Evolutionary conservation across 2,329 filamentous ascomycete species (phyloP).

Genomic region (Diplodia mutila): DNA sequence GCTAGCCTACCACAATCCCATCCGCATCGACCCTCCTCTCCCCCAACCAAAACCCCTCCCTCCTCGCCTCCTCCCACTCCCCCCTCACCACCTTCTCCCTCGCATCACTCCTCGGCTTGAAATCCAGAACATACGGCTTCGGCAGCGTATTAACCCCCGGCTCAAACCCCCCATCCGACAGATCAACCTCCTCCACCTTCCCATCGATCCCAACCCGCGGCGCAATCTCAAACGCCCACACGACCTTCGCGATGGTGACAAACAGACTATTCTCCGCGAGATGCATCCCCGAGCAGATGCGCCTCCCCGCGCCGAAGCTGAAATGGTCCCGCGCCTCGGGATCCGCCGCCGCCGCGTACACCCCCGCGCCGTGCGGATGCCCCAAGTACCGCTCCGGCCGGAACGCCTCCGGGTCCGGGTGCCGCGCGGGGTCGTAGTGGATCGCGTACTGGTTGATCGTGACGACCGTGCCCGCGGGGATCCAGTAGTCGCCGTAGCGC

Average conservation of each 20-base stretch:
- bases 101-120: conserved; percentile 29
- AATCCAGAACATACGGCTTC: conserved; percentile 29
- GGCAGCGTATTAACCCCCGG: conserved; percentile 34
- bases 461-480: conserved; percentile 43
- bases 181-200: neutral
- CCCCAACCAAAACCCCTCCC: conserved; percentile 25
- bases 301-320: conserved; percentile 37
- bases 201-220: conserved; percentile 30
- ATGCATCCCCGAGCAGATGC: conserved; percentile 22
- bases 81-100: conserved; percentile 25
- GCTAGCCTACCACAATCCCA: conserved; percentile 30
- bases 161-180: conserved; percentile 30
- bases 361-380: conserved; percentile 27
- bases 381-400: neutral
- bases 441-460: conserved; percentile 42
- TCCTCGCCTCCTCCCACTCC: conserved; percentile 32
- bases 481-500: conserved; percentile 38
- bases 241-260: conserved; percentile 16
- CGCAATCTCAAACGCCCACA: conserved; percentile 26
- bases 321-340: conserved; percentile 38
- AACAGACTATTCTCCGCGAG: conserved; percentile 26
- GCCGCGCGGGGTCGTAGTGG: conserved; percentile 33
- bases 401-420: conserved; percentile 32
- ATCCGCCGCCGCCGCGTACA: conserved; percentile 40
- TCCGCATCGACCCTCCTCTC: conserved; percentile 37